Evolutionary conservation across 768 basidiomycete species (phyloP).

Genomic region (Obba rivulosa): DNA sequence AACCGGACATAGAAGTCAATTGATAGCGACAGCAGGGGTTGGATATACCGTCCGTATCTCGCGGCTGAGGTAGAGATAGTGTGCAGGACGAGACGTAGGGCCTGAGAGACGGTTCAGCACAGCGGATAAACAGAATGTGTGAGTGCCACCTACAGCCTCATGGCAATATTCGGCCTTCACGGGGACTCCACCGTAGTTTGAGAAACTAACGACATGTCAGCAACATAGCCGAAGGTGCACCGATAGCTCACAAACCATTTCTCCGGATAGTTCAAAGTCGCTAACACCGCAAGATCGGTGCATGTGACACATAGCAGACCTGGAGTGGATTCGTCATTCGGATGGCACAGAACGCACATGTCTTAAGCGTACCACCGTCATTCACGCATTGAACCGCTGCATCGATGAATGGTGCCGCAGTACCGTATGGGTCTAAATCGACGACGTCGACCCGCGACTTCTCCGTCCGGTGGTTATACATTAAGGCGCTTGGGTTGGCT

Average conservation of each 20-base stretch:
- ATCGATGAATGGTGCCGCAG: conserved; percentile 95
- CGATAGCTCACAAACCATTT: conserved; percentile 65
- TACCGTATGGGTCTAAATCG: conserved; percentile 98
- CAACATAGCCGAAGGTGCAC: neutral
- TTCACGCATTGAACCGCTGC: conserved; percentile 84
- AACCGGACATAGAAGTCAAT: conserved; percentile 97
- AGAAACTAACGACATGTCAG: conserved; percentile 49
- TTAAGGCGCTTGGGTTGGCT: conserved; percentile 48
- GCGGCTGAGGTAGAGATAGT: conserved; percentile 81
- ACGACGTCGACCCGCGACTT: conserved; percentile 81
- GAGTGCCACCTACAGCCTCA: conserved; percentile 61
- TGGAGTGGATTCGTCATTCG: conserved; percentile 23
- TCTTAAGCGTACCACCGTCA: conserved; percentile 74
- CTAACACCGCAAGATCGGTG: conserved; percentile 91
- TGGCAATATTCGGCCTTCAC: conserved; percentile 93
- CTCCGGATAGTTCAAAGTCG: conserved; percentile 91
- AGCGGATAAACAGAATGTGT: neutral
- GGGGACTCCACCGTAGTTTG: conserved; percentile 92
- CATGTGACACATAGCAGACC: conserved; percentile 94
- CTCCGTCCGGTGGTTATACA: conserved; percentile 84
- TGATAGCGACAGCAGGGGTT: conserved; percentile 83
- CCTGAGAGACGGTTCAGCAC: conserved; percentile 38
- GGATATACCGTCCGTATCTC: conserved; percentile 88
- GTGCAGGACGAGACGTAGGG: conserved; percentile 87
- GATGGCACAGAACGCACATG: neutral